These are phyloP conservation scores for Cutaneotrichosporon cyanovorans DNA, from an alignment of 1,284 basidiomycete genomes.

Conservation along the genomic window DNA sequence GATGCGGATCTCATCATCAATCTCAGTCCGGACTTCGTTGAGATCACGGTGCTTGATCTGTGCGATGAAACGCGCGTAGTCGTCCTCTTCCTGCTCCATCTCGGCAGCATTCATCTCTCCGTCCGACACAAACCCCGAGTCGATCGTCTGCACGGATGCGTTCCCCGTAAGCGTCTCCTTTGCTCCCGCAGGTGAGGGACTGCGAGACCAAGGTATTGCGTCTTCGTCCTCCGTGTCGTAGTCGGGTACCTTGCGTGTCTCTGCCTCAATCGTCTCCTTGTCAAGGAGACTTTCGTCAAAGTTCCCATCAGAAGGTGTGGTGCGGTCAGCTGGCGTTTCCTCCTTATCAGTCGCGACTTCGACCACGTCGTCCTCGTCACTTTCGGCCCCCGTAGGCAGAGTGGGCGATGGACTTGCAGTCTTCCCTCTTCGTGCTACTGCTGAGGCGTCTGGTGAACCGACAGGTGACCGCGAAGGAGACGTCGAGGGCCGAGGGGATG, in stretches of 20 bases:
- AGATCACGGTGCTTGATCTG: slow-evolving; percentile 78
- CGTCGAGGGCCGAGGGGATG: no score
- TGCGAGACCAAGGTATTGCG: slow-evolving; percentile 41
- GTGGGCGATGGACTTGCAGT: no score
- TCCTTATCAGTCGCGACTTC: slow-evolving; percentile 1
- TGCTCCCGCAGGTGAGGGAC: slow-evolving; percentile 33
- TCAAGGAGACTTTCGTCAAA: no score
- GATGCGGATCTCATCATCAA: slow-evolving; percentile 80
- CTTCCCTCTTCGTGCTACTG: no score
- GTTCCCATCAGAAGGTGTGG: no score
- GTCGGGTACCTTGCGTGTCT: not conserved
- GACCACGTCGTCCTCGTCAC: slow-evolving; percentile 22
- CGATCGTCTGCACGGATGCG: not conserved
- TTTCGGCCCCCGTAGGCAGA: no score
- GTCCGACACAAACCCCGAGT: slow-evolving; percentile 29
- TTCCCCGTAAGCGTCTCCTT: not conserved
- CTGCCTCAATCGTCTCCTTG: no score
- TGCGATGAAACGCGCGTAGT: slow-evolving; percentile 84
- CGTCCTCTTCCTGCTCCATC: slow-evolving; percentile 71
- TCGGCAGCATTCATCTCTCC: slow-evolving; percentile 59
- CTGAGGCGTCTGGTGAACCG: no score
- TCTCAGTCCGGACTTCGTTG: slow-evolving; percentile 72
- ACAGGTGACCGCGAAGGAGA: no score
- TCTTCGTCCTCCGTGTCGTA: slow-evolving; percentile 26
- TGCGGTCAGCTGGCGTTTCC: no score